Percentiles rank a stretch among this genome's conserved stretches.
These are phyloP conservation scores for Euphrasia confusa DNA, from an alignment of 257 asterid genomes.

Conservation along the genomic window DNA sequence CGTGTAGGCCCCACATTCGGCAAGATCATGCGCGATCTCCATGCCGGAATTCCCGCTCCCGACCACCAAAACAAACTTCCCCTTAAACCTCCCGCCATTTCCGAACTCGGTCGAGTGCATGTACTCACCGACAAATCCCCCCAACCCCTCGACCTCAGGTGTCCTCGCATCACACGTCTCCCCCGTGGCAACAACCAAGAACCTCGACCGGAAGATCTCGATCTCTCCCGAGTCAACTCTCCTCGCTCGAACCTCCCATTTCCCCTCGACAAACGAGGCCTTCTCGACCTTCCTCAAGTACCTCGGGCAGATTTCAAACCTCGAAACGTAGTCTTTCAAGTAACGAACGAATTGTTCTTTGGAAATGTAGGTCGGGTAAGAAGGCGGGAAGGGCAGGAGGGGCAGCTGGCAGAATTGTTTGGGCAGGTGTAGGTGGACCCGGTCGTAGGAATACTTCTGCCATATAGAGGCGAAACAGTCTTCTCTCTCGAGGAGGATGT, in stretches of 20 bases:
- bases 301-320: slow-evolving; percentile 37
- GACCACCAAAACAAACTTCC: slow-evolving; percentile 52
- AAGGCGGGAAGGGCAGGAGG: slow-evolving; percentile 41
- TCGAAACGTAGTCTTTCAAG: slow-evolving; percentile 53
- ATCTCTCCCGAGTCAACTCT: slow-evolving; percentile 25
- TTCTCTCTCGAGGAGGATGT: slow-evolving; percentile 52
- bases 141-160: slow-evolving; percentile 52
- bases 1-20: slow-evolving; percentile 50
- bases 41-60: slow-evolving; percentile 84
- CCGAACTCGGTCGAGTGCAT: slow-evolving; percentile 58
- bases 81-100: slow-evolving; percentile 39
- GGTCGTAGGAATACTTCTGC: slow-evolving; percentile 67
- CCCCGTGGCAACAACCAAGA: slow-evolving; percentile 73
- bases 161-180: slow-evolving; percentile 45
- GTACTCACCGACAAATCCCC: slow-evolving; percentile 45
- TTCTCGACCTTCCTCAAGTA: slow-evolving; percentile 40
- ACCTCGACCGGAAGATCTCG: slow-evolving; percentile 45
- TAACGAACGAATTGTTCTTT: slow-evolving; percentile 34
- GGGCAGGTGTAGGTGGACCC: slow-evolving; percentile 70
- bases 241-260: slow-evolving; percentile 49
- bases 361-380: slow-evolving; percentile 44
- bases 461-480: slow-evolving; percentile 65
- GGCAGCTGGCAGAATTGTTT: slow-evolving; percentile 57
- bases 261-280: slow-evolving; percentile 29
- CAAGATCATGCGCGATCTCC: slow-evolving; percentile 79